phyloP scores from a whole-genome alignment of 2,329 filamentous ascomycete species.

The Diaporthe citri region DNA sequence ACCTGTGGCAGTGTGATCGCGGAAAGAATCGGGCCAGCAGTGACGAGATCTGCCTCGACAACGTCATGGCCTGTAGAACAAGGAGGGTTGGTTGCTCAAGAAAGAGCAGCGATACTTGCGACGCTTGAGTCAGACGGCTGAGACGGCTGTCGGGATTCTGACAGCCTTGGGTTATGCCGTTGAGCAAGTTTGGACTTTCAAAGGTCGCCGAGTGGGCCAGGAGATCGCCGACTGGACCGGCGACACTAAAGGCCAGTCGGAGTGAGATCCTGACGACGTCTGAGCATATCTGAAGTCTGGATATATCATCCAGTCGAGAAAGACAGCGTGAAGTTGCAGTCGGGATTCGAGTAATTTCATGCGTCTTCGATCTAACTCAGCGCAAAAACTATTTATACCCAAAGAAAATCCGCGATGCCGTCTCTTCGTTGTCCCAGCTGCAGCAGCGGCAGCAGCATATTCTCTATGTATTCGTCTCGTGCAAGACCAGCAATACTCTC shows the following conservation, averaged over 20 bases:
- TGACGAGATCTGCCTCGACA: neutral
- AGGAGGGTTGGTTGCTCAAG: neutral
- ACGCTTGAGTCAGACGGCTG: slow-evolving; percentile 1
- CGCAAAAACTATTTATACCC: slow-evolving; percentile 3
- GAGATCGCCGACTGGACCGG: neutral
- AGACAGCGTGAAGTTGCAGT: neutral
- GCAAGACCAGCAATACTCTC: neutral
- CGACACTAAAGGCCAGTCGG: neutral
- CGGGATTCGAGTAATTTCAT: neutral
- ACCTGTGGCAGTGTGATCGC: neutral
- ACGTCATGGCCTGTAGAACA: neutral
- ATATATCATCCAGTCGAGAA: neutral
- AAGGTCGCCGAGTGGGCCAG: slow-evolving; percentile 9
- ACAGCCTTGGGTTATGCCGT: slow-evolving; percentile 14
- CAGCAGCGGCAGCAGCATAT: neutral
- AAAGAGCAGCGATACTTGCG: neutral
- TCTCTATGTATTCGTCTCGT: neutral
- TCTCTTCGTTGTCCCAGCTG: neutral
- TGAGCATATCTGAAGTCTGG: neutral
- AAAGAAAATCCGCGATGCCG: neutral
- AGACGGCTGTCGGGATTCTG: slow-evolving; percentile 8
- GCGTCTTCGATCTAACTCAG: neutral
- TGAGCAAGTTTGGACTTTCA: slow-evolving; percentile 26
- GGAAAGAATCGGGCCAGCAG: neutral
- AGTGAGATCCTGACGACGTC: neutral